Evolutionary conservation across 164 flowering plant genomes (phyloP), one percentile per base, ranked within the genome.

Genomic region (Aristolochia californica): DNA sequence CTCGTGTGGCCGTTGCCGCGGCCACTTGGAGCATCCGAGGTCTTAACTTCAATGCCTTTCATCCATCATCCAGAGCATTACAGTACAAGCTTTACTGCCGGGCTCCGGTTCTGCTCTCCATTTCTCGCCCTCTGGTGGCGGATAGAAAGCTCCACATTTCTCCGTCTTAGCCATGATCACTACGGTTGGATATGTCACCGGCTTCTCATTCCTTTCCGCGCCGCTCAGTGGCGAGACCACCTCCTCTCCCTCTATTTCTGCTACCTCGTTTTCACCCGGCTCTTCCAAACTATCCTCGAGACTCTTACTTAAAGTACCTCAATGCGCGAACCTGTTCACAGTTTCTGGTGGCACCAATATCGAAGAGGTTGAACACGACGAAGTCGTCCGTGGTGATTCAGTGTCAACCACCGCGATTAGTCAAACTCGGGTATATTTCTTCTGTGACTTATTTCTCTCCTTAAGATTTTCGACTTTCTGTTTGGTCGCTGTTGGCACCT

Each of bases 131-230:
- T 28, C 30, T 2, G 30, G 2, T 28, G 30, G 30, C 2, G 2
- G 7, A 28, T 28, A 28, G 30, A 28, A 2, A 28, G 7, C 34
- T 28, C 34, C 34, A 7, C 34, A 3, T 3, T 34, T 34, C 51
- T 22, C 51, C 12, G 38, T 13, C 17, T 18, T 16, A 22, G 22
- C 43, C 14, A 20, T 20, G 22, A 55, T 55, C 18, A 14, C 68
- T 21, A 51, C 56, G 58, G 65, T 62, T 24, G 63, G 63, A 40
- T 66, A 74, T 16, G 45, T 60, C n/a, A 5, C 70, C 27, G 58
- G 64, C 20, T 45, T 72, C 22, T 56, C 66, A 7, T 57, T 62
- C 22, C 51, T 55, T 23, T 48, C 63, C 20, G 48, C 48, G n/a
- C 43, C 48, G 45, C 47, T 50, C 50, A 34, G 45, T 18, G 53